Conservation (phyloP, 306 rosid genomes). For the Gynostemma pentaphyllum region DNA sequence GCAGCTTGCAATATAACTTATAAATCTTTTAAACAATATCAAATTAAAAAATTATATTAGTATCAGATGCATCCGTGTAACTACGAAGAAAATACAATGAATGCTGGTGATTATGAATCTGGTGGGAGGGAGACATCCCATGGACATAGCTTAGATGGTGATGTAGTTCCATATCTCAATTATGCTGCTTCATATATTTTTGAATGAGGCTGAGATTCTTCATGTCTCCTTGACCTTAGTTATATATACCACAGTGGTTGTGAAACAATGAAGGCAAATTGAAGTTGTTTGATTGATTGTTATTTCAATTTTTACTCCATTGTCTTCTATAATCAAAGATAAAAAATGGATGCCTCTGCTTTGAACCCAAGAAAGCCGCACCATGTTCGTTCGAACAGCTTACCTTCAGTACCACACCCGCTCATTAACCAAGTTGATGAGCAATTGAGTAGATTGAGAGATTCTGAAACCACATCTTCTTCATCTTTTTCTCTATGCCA, state of each 20-base stretch:
- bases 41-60: background rate
- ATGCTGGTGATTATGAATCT: background rate
- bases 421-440: constrained; percentile 14
- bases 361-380: constrained; percentile 1
- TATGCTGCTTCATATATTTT: background rate
- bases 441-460: constrained; percentile 12
- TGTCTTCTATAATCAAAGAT: background rate
- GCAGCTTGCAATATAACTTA: background rate
- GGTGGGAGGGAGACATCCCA: constrained; percentile 10
- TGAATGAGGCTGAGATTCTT: constrained; percentile 16
- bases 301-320: background rate
- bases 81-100: background rate
- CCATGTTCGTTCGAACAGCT: constrained; percentile 16
- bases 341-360: constrained; percentile 10
- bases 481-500: constrained; percentile 8
- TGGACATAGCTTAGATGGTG: constrained; percentile 8
- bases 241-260: background rate
- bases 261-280: background rate
- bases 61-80: background rate
- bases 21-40: background rate
- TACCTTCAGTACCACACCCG: constrained; percentile 16
- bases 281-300: background rate
- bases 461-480: constrained; percentile 6
- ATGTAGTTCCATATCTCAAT: constrained; percentile 21
- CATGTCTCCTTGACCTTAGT: constrained; percentile 11